Evolutionary conservation across 2,329 filamentous ascomycete species (phyloP), one percentile per base, ranked within the genome.

Genomic region (Leptographium galeiforme): DNA sequence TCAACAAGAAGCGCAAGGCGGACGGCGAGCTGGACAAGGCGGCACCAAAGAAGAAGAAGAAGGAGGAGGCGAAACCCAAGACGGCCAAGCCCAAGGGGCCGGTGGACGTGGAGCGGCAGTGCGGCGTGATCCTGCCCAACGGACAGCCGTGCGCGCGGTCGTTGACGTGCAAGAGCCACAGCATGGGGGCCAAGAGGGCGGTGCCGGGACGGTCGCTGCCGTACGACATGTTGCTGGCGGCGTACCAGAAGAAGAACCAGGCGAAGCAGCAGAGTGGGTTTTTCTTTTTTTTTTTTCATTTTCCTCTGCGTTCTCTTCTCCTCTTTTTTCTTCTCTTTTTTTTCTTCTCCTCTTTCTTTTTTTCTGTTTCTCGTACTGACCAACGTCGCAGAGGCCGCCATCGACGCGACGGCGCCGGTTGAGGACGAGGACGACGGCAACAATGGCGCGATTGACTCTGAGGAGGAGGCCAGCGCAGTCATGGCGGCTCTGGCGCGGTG

Each of bases 201-300:
- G 90, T 96, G 4, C 85, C 88, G 6, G 90, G 90, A 1, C 78
- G 90, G 57, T 93, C 87, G 46, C 70, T 95, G 56, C 90, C 90
- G 1, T 96, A 96, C 64, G 89, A 95, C 67, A 93, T 95, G 84
- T 73, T 96, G 41, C 76, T 96, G 40, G 83, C 86, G 14, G 84
- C 85, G 8, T 93, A 93, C 63, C 87, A 93, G 67, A 96, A 97
- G 77, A 97, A 96, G 75, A 98, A 98, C 63, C 93, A 97, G 68
- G 93, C 93, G 25, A 95, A 95, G 64, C 88, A 95, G 71, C 93
- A 97, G 68, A 70, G 84, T 77, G 19, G 36, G 43, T 56, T 34
- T 36, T 14, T 49, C n/a, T 11, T 16, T 32, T 30, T 12, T 41
- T 25, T 32, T 45, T 19, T 41, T 48, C 39, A n/a, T n/a, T n/a